Evolutionary conservation across 2,329 filamentous ascomycete species (phyloP), one percentile per base, ranked within the genome.

Genomic region (Thielaviopsis populi): DNA sequence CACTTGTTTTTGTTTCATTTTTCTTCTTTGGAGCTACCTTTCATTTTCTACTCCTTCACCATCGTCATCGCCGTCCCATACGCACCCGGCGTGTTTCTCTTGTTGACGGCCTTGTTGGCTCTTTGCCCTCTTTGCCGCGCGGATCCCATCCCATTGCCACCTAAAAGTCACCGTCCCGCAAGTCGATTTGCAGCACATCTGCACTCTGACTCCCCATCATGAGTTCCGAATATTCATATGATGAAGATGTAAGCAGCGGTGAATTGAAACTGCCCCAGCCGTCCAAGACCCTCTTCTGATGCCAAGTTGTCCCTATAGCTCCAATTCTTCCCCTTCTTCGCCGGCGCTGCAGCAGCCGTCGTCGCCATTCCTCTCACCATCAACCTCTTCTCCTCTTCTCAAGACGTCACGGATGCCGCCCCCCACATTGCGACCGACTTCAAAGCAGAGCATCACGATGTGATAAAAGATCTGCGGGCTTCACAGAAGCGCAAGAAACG

Each of bases 271-370:
- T 17, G 19, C 48, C n/a, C 33, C 33, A 5, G 42, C 10, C 60
- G 17, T 30, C 24, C 17, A 22, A 37, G 10, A 30, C 37, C 43
- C n/a, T 15, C 40, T 27, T 33, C 33, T 61, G 42, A 59, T 61
- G 24, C 56, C 30, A n/a, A 59, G 43, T 64, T 40, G 7, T 22
- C 41, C 46, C 13, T 22, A 59, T 66, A 94, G 83, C 91, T 91
- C 70, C 89, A 96, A 83, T 96, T 96, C 80, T 99, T 96, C 80
- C 94, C 95, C 69, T 96, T 95, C 83, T 99, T 99, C 80, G 87
- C 97, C 76, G 85, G 96, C 73, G 96, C 91, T 53, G 81, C 97
- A 71, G 85, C 87, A 67, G 85, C 86, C 71, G 84, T 99, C 69
- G 82, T 96, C 75, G 96, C 94, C 41, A 77, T 96, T 66, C 91